Percentiles rank a stretch among this genome's conserved stretches.
Evolutionary conservation across 257 asterid genomes (phyloP).

Genomic region (Nicotiana noctiflora): DNA sequence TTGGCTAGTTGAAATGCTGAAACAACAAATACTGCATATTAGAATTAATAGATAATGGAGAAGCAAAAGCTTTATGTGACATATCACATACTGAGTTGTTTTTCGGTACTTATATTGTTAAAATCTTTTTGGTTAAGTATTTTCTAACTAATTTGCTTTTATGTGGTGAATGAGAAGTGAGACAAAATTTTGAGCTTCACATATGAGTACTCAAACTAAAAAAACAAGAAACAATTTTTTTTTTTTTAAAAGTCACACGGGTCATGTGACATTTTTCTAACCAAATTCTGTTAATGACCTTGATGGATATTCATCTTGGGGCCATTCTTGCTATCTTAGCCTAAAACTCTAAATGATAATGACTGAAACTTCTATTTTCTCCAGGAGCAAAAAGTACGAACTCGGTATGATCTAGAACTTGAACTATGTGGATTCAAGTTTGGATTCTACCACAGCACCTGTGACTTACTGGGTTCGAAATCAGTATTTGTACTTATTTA

Average conservation of each 20-base stretch:
- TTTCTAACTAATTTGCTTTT: not conserved
- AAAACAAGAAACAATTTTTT: too few species aligned
- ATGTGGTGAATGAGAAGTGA: not conserved
- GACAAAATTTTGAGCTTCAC: not conserved
- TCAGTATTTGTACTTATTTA: too few species aligned
- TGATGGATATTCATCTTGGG: not conserved
- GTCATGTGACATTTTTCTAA: not conserved
- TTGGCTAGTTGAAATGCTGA: conserved; percentile 10
- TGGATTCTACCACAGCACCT: too few species aligned
- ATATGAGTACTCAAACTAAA: not conserved
- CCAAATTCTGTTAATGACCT: not conserved
- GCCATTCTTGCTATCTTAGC: not conserved
- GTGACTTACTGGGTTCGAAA: too few species aligned
- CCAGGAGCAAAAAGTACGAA: not conserved
- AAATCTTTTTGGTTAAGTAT: not conserved
- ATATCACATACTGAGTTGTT: too few species aligned
- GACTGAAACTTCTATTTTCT: not conserved
- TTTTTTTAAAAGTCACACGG: not conserved
- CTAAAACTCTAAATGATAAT: not conserved
- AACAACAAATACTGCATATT: not conserved
- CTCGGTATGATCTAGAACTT: not conserved
- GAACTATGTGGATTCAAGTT: too few species aligned
- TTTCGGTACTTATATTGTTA: not conserved
- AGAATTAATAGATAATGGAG: not conserved
- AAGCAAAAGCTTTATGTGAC: not conserved